Base-by-base conservation (phyloP, 1,284 basidiomycete species). In the Ceratobasidium sp. region DNA sequence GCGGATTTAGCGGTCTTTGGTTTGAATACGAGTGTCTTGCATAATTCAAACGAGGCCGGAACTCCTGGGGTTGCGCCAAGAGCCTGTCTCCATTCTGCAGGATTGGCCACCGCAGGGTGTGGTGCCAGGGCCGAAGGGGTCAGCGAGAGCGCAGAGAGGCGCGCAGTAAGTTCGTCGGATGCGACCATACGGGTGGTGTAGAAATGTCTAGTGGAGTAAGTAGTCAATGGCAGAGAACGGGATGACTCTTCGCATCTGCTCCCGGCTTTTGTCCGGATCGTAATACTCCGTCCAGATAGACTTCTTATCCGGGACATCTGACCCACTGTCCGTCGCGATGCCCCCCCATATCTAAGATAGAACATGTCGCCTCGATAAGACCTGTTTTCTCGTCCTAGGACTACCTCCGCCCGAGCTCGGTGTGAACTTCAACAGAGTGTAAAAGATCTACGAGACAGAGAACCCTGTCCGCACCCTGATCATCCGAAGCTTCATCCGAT, bases 1-100 rank as follows among this genome's bases (percentile, higher is more conserved):
- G 91, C 93, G 0, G 85, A 84, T 79, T 97, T 97, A 56, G 94
- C 90, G 1, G 93, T 93, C 79, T 93, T 93, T 41, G 92, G 91
- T 76, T 94, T 94, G 85, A 90, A 93, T 64, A 93, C 89, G 73
- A 94, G 85, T 39, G 88, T 90, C 79, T 94, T 93, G 77, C 89
- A 83, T 73, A 90, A 81, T 76, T 90, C 84, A 75, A 88, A 90
- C 5, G 80, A 79, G 58, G 79, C 76, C 1, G 90, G 88, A 36
- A 71, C 67, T 23, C 69, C 69, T 13, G 71, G 60, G 13, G 70
- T 56, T 21, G 66, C 52, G 30, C 82, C 80, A 73, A 92, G 77
- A 41, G 85, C 83, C 58, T 86, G 84, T 72, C 83, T 83, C 90
- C 90, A 92, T 50, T 83, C 77, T 1, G 84, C 82, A 0, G 87